Conservation (phyloP, 139 green algal genomes). For the Chlamydomonas sp. region DNA sequence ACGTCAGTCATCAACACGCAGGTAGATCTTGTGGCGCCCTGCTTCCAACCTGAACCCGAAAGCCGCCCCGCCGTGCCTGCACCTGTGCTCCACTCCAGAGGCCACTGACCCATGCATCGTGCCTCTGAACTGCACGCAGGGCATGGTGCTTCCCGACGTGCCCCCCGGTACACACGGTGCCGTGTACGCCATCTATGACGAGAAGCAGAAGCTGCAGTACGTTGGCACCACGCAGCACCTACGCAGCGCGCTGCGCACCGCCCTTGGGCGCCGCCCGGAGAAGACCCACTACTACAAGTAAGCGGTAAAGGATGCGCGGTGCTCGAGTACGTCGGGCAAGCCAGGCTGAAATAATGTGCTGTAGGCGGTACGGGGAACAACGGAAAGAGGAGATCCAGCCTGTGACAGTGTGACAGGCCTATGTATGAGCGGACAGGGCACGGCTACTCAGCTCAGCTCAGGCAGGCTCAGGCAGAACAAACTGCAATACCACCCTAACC, state of each 20-base stretch:
- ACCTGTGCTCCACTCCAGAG: too few species aligned
- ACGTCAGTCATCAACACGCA: too few species aligned
- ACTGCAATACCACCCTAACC: too few species aligned
- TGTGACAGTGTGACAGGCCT: too few species aligned
- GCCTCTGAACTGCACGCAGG: conserved; percentile 39
- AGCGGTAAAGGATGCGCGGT: neutral
- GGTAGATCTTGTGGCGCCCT: too few species aligned
- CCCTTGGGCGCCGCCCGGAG: conserved; percentile 85
- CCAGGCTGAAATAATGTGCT: neutral
- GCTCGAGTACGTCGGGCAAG: neutral
- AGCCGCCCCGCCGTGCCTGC: too few species aligned
- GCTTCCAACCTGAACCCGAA: too few species aligned
- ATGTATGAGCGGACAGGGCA: too few species aligned
- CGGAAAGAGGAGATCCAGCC: too few species aligned
- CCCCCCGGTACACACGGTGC: conserved; percentile 60
- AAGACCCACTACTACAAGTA: conserved; percentile 87
- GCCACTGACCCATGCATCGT: too few species aligned
- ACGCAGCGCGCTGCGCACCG: conserved; percentile 78
- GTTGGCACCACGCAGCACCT: conserved; percentile 90
- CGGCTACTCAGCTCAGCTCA: too few species aligned
- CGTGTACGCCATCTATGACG: conserved; percentile 91
- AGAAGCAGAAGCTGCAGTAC: conserved; percentile 88
- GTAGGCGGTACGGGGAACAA: neutral
- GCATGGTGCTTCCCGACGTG: conserved; percentile 55
- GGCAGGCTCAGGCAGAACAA: too few species aligned